These are phyloP conservation scores for Fusarium xyrophilum DNA, from an alignment of 2,329 filamentous ascomycete species.

Conservation along the genomic window DNA sequence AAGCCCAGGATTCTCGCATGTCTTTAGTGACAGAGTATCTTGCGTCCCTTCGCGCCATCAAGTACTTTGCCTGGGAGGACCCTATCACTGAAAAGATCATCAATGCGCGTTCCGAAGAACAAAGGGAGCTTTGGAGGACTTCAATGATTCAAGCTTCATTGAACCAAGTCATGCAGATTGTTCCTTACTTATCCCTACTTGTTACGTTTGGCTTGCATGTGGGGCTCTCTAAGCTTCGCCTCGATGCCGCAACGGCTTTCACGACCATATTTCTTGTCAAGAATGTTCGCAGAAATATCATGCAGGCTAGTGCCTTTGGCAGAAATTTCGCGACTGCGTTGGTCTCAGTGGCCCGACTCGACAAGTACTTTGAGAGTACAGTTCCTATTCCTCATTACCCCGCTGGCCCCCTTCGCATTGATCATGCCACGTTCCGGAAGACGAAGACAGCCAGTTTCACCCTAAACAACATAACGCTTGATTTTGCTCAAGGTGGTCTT, in stretches of 20 bases:
- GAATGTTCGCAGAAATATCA: slow-evolving; percentile 60
- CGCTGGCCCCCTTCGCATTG: slow-evolving; percentile 56
- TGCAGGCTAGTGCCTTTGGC: slow-evolving; percentile 55
- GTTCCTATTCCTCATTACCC: slow-evolving; percentile 57
- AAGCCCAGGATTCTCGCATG: slow-evolving; percentile 63
- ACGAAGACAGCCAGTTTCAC: slow-evolving; percentile 58
- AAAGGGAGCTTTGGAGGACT: slow-evolving; percentile 61
- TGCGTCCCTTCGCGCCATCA: slow-evolving; percentile 63
- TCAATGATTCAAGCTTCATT: slow-evolving; percentile 56
- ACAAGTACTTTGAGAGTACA: slow-evolving; percentile 61
- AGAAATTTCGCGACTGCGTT: slow-evolving; percentile 47
- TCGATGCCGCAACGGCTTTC: slow-evolving; percentile 65
- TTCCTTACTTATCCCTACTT: slow-evolving; percentile 60
- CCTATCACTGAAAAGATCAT: slow-evolving; percentile 60
- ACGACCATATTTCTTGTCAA: slow-evolving; percentile 62
- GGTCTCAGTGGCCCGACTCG: slow-evolving; percentile 58
- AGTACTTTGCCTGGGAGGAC: slow-evolving; percentile 67
- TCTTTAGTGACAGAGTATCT: slow-evolving; percentile 66
- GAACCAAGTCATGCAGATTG: slow-evolving; percentile 58
- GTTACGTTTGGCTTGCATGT: slow-evolving; percentile 63
- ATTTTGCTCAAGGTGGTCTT: slow-evolving; percentile 61
- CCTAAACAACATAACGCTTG: slow-evolving; percentile 56
- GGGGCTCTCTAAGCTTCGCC: slow-evolving; percentile 53
- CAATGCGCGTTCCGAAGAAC: slow-evolving; percentile 57
- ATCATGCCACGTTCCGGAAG: slow-evolving; percentile 56